Percentiles rank a stretch among this genome's conserved stretches.
These are phyloP conservation scores for Vanderwaltozyma tropicalis DNA, from an alignment of 805 yeast species.

Conservation along the genomic window DNA sequence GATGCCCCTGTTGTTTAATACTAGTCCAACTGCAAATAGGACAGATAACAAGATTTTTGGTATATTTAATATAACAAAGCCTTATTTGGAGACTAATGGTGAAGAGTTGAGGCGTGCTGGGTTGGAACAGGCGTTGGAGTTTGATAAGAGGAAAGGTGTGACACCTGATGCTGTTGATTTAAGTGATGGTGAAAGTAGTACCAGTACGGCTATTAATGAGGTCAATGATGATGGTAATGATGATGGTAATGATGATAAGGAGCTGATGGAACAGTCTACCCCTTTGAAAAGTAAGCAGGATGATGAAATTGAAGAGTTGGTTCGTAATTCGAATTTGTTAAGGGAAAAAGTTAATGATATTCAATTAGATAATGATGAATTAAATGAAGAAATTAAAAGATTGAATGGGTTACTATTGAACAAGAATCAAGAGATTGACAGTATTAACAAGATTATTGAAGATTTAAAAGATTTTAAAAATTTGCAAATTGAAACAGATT, in stretches of 20 bases:
- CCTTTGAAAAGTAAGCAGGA: constrained; percentile 1
- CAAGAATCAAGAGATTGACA: background rate
- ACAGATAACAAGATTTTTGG: background rate
- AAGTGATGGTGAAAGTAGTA: background rate
- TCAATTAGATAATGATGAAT: background rate
- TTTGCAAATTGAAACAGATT: background rate
- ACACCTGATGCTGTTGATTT: background rate
- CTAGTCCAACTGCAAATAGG: background rate
- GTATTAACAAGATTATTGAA: background rate
- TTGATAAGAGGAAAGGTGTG: constrained; percentile 2
- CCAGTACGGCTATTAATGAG: background rate
- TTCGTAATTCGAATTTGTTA: background rate
- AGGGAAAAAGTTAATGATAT: background rate
- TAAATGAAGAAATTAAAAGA: background rate
- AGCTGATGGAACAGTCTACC: constrained; percentile 2
- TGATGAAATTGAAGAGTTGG: background rate
- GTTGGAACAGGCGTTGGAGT: constrained; percentile 1
- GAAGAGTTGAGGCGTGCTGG: background rate
- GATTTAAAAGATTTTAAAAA: background rate
- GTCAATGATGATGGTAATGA: background rate
- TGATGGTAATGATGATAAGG: background rate
- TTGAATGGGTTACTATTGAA: background rate
- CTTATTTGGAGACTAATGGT: background rate
- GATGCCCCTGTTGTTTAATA: too few relatives aligned
- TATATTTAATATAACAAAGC: background rate